phyloP scores from a whole-genome alignment of 2,329 filamentous ascomycete species.

The Fusarium sp. region DNA sequence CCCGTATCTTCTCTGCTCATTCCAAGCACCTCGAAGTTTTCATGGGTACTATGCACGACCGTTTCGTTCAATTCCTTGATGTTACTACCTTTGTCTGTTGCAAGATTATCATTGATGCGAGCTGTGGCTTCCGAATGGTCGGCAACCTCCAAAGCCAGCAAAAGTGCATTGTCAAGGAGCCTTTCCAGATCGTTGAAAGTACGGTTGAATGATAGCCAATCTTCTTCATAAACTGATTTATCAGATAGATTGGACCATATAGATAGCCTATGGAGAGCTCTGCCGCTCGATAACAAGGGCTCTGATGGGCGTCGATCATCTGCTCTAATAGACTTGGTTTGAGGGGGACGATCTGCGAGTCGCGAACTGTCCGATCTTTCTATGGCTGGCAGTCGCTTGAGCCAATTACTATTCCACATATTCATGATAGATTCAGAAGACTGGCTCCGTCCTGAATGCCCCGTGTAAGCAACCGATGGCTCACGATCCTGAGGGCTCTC shows the following conservation, averaged over 20 bases:
- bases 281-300: slow-evolving; percentile 32
- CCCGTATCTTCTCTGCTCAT: slow-evolving; percentile 9
- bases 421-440: slow-evolving; percentile 51
- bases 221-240: slow-evolving; percentile 44
- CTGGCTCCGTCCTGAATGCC: slow-evolving; percentile 38
- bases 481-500: slow-evolving; percentile 6
- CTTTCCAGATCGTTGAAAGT: slow-evolving; percentile 61
- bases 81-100: slow-evolving; percentile 17
- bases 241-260: slow-evolving; percentile 38
- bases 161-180: slow-evolving; percentile 61
- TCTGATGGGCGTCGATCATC: slow-evolving; percentile 45
- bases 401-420: slow-evolving; percentile 53
- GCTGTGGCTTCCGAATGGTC: slow-evolving; percentile 49
- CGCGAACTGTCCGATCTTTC: slow-evolving; percentile 46
- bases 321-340: slow-evolving; percentile 19
- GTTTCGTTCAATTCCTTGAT: slow-evolving; percentile 13
- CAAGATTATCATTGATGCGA: slow-evolving; percentile 25
- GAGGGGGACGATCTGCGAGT: slow-evolving; percentile 49
- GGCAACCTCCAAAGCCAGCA: slow-evolving; percentile 58
- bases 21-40: slow-evolving; percentile 19
- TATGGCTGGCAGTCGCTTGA: slow-evolving; percentile 51
- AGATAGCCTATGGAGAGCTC: slow-evolving; percentile 36
- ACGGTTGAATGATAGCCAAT: slow-evolving; percentile 52
- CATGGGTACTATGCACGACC: slow-evolving; percentile 13
- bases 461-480: slow-evolving; percentile 7